Conservation (phyloP, 805 yeast species). For the Wickerhamiella domercqiae region DNA sequence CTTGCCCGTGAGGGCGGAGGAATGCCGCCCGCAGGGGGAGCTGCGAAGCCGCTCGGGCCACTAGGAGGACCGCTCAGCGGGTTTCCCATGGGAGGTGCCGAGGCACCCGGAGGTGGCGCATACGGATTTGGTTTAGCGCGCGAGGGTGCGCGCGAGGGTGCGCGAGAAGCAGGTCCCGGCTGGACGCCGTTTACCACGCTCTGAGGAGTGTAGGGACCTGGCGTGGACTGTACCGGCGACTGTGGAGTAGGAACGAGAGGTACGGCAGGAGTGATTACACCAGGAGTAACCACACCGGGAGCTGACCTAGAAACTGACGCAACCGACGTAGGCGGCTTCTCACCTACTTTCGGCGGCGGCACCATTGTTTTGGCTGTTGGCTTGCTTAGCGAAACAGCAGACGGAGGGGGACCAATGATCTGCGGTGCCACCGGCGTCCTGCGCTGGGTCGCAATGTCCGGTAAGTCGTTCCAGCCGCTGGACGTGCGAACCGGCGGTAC, state of each 20-base stretch:
- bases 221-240: neutral
- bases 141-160: slow-evolving; percentile 10
- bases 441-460: slow-evolving; percentile 11
- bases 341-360: neutral
- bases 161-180: slow-evolving; percentile 27
- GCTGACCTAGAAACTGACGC: neutral
- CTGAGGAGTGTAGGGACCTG: too few relatives aligned
- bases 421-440: slow-evolving; percentile 17
- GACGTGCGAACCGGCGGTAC: slow-evolving; percentile 10
- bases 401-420: neutral
- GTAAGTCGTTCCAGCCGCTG: slow-evolving; percentile 20
- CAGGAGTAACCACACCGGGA: too few relatives aligned
- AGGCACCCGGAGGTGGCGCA: slow-evolving; percentile 15
- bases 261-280: too few relatives aligned
- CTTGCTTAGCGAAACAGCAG: neutral
- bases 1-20: slow-evolving; percentile 20
- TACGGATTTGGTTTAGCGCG: slow-evolving; percentile 14
- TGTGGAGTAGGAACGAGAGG: neutral
- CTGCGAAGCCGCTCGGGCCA: slow-evolving; percentile 13
- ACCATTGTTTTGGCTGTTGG: slow-evolving; percentile 1
- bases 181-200: too few relatives aligned
- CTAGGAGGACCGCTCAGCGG: slow-evolving; percentile 11
- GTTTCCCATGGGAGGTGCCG: slow-evolving; percentile 13
- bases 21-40: slow-evolving; percentile 17
- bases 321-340: neutral